Evolutionary conservation across 495 filamentous ascomycete genomes (phyloP), one percentile per base, ranked within the genome.

Genomic region (Glonium stellatum): DNA sequence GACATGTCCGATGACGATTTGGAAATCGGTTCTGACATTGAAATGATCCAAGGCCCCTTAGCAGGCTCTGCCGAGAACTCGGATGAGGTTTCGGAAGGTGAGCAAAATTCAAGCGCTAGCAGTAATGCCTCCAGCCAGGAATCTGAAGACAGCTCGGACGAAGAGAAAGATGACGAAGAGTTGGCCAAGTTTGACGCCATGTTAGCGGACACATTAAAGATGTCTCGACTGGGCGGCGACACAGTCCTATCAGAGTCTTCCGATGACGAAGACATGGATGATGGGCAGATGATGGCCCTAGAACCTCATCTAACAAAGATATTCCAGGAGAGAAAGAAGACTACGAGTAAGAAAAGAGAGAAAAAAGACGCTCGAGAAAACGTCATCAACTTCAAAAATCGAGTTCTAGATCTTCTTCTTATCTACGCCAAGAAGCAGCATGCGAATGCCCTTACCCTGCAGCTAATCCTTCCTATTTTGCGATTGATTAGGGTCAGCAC

Each of bases 301-400:
- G 93, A 98, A 70, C 79, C 79, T 18, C 84, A 88, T 62, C 81
- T 98, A 18, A 80, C 83, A 55, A 85, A 87, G 58, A 87, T 97
- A 51, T 96, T 97, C 79, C 79, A 82, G 57, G 85, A 92, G 58
- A 82, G 85, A 47, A 84, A 80, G 64, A 76, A 73, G 59, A 72
- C 68, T 11, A 76, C 73, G 1, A 79, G 77, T 68, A 86, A 88
- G 71, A 89, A 89, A 72, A 83, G 88, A 68, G 87, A 93, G 69
- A 85, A 86, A 59, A 89, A 87, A 69, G 87, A 89, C 59, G 89
- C 93, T 48, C 90, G 88, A 67, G 87, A 92, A 56, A 88, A 80
- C n/a, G 88, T 97, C 66, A 75, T 93, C 64, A 90, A 92, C 73
- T 96, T 97, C 82, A 98, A 98, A 78, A 87, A 87, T 75, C 86